Evolutionary conservation across 139 green algal genomes (phyloP).

Genomic region (Chlorella sp.): DNA sequence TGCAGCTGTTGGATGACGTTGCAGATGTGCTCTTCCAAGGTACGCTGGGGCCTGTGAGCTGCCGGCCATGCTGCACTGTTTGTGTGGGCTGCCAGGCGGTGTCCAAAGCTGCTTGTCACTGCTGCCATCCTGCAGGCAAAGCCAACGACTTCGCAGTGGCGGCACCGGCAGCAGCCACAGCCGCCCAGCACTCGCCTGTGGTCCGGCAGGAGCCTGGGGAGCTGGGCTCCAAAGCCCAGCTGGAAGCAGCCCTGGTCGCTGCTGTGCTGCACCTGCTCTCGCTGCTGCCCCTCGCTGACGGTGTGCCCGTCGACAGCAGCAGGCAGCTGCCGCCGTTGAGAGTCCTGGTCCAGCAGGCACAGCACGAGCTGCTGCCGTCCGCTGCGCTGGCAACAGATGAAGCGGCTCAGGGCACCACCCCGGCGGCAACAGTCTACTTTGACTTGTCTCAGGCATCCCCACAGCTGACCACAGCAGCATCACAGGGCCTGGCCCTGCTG

Average conservation of each 20-base stretch:
- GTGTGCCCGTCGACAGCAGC: not conserved
- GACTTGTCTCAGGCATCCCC: slow-evolving; percentile 3
- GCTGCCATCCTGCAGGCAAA: slow-evolving; percentile 3
- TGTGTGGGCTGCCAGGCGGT: no score
- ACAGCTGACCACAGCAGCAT: not conserved
- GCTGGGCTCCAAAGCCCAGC: not conserved
- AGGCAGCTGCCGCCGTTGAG: not conserved
- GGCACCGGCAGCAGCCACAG: not conserved
- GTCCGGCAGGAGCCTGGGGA: not conserved
- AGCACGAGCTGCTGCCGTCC: not conserved
- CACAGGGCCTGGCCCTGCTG: not conserved
- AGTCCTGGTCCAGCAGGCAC: not conserved
- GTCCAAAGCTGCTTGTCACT: no score
- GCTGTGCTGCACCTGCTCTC: slow-evolving; percentile 16
- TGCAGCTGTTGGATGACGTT: not conserved
- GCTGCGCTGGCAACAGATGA: not conserved
- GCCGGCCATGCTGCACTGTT: no score
- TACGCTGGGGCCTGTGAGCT: not conserved
- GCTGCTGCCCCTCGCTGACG: not conserved
- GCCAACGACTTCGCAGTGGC: not conserved
- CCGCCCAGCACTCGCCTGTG: not conserved
- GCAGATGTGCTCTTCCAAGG: slow-evolving; percentile 12
- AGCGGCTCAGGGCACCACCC: no score
- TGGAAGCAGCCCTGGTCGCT: slow-evolving; percentile 13
- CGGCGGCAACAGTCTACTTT: not conserved